A percentile compares a stretch with the other conserved stretches of the same genome.
Conservation (phyloP, 2,329 filamentous ascomycete genomes). For the Penicillium sp. region DNA sequence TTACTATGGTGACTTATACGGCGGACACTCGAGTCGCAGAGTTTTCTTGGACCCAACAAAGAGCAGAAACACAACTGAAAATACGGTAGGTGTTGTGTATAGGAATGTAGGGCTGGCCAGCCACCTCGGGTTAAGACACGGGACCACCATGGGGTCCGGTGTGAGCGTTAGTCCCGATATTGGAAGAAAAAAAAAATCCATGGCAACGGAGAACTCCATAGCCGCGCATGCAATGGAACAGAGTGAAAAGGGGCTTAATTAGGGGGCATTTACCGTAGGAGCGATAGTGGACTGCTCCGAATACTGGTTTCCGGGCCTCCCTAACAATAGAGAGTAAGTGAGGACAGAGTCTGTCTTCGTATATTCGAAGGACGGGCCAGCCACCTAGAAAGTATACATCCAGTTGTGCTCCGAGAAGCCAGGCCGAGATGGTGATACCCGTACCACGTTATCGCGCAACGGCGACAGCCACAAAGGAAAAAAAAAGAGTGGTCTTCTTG, state of each 20-base stretch:
- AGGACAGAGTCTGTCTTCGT: too few relatives aligned
- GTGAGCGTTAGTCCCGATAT: conserved; percentile 8
- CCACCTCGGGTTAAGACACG: conserved; percentile 21
- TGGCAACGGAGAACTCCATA: conserved; percentile 1
- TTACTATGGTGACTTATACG: too few relatives aligned
- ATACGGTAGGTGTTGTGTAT: conserved; percentile 2
- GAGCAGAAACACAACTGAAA: conserved; percentile 1
- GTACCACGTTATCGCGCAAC: conserved; percentile 6
- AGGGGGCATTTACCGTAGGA: conserved; percentile 9
- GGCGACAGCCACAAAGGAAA: background rate
- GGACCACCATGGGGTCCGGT: conserved; percentile 19
- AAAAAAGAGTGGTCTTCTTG: background rate
- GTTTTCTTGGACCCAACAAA: background rate
- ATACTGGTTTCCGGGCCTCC: background rate
- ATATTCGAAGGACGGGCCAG: too few relatives aligned
- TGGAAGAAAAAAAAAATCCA: conserved; percentile 2
- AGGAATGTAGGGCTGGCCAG: conserved; percentile 20
- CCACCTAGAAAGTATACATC: too few relatives aligned
- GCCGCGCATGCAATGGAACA: conserved; percentile 1
- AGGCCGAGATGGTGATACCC: too few relatives aligned
- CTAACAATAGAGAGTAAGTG: too few relatives aligned
- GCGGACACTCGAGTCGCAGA: background rate
- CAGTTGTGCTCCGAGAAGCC: too few relatives aligned
- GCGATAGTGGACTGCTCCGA: too few relatives aligned
- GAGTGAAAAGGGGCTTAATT: conserved; percentile 19